Evolutionary conservation across 108 stramenopile genomes (phyloP), one percentile per base, ranked within the genome.

Genomic region (Skeletonema tropicum): DNA sequence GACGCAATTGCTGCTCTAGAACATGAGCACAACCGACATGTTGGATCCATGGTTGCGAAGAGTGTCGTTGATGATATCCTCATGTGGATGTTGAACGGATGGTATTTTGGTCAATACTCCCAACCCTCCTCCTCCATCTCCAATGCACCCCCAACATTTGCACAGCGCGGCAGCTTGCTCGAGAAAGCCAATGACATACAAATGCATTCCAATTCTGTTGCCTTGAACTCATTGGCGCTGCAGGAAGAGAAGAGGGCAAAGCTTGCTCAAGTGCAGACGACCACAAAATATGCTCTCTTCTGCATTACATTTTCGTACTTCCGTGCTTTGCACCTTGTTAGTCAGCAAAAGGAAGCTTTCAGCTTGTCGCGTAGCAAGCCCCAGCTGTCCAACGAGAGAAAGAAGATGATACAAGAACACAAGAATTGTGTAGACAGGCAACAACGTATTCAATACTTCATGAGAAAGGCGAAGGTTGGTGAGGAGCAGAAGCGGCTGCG

Each of bases 71-170:
- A 74, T 29, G 32, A 60, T 12, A 69, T 83, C 29, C 60, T 83
- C 2, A 46, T 68, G 10, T 83, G 82, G 79, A 83, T 83, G 82
- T 45, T 74, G 23, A 67, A 83, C 31, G 82, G 76, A 2, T 83
- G 76, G 82, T 74, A 73, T 14, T 78, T 78, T 57, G 79, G 79
- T 19, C 62, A 74, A 60, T 55, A 8, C 19, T 23, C 52, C 9
- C 0, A 23, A 23, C 52, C 19, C 7, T 9, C 19, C 8, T 25
- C 52, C 0, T 42, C 33, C 26, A 36, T 10, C 7, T 58, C 58
- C 3, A n/a, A 21, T 13, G 15, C 39, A 49, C n/a, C 42, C 60
- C 49, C 76, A 31, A 26, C 58, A 33, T 60, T 36, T 59, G 38
- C 26, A 25, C 4, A 60, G 4, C 68, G 77, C 60, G 77, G 71